Conservation (phyloP, 1,284 basidiomycete species). For the Ceratobasidium sp. region DNA sequence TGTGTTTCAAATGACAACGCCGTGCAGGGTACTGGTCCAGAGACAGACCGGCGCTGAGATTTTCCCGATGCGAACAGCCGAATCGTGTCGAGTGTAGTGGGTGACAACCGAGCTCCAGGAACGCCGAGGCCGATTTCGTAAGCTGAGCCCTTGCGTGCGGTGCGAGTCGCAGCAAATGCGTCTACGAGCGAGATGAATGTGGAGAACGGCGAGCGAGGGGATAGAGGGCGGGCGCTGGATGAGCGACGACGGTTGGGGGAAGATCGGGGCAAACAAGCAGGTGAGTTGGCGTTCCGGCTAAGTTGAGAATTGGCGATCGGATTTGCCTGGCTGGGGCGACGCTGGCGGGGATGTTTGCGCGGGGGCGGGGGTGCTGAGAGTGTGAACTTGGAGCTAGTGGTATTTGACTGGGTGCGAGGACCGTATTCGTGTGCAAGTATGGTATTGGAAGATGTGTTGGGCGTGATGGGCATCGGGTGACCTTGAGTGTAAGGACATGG, state of each 20-base stretch:
- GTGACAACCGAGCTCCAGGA: slow-evolving; percentile 24
- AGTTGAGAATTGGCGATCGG: slow-evolving; percentile 7
- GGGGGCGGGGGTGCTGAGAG: slow-evolving; percentile 20
- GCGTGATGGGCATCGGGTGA: slow-evolving; percentile 37
- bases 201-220: slow-evolving; percentile 19
- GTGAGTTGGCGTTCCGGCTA: slow-evolving; percentile 13
- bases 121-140: slow-evolving; percentile 28
- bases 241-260: slow-evolving; percentile 18
- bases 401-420: neutral
- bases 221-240: neutral
- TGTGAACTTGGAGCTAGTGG: slow-evolving; percentile 24
- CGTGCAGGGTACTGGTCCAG: slow-evolving; percentile 22
- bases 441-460: slow-evolving; percentile 19
- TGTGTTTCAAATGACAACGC: slow-evolving; percentile 37
- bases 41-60: slow-evolving; percentile 36
- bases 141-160: neutral
- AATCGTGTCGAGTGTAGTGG: slow-evolving; percentile 8
- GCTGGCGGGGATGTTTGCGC: slow-evolving; percentile 19
- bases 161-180: neutral
- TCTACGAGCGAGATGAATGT: slow-evolving; percentile 18
- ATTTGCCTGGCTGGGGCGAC: neutral
- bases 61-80: slow-evolving; percentile 27
- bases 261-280: slow-evolving; percentile 9
- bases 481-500: slow-evolving; percentile 12
- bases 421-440: slow-evolving; percentile 18